Base-by-base conservation (phyloP, 352 stramenopile genomes). In the Saprolegnia parasitica region DNA sequence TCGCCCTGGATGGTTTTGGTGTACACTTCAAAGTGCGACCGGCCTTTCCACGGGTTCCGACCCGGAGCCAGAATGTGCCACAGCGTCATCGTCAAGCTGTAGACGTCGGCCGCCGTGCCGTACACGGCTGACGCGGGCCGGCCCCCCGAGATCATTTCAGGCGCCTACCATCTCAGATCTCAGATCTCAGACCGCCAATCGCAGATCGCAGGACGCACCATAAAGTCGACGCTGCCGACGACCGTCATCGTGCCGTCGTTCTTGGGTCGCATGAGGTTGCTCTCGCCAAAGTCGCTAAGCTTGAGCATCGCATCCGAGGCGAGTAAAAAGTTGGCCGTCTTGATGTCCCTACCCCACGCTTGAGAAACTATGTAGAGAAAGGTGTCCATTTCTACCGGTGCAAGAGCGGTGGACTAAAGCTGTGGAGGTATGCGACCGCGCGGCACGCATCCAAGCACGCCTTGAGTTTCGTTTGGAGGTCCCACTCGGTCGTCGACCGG, bases 1-100 rank as follows among this genome's bases (percentile, higher is more conserved):
- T 93, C 84, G 29, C 86, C 84, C 39, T 89, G 80, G 16, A 83
- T 78, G 23, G 93, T 85, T 50, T 74, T 78, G 10, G 73, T 87
- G 74, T 95, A 95, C 39, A 95, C 86, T 72, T 95, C 78, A 15
- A 95, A 72, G 49, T 95, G 86, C 10, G 84, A 84, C 42, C 84
- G 86, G 67, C 73, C 72, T 46, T 85, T 81, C 86, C 86, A 95
- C 11, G 86, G 86, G 72, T 80, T 91, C 0, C 79, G 80, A 37
- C 77, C 79, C 1, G 86, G 86, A 37, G 93, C 84, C 77, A 94
- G 84, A 71, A 94, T 94, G 72, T 94, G 84, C 86, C 86, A 94
- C 11, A 94, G 71, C 56, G 86, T 94, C 66, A 94, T 91, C 83
- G 92, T 91, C 9, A 94, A 68, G 65, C 84, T 93, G 75, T 94